Evolutionary conservation across 2,329 filamentous ascomycete genomes (phyloP).

Genomic region (Apiospora pterosperma): DNA sequence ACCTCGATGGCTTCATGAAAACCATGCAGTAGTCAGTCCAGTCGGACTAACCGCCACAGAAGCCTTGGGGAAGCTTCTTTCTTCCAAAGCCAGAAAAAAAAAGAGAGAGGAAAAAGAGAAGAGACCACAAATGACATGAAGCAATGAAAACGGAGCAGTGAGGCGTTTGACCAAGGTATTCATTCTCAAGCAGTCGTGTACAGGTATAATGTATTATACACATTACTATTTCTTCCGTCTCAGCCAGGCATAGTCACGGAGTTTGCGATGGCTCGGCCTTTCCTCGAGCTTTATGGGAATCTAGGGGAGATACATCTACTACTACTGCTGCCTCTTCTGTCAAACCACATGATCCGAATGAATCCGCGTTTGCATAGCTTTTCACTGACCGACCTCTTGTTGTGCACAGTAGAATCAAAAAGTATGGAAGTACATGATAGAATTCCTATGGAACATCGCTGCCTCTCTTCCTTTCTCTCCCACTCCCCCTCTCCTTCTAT

Average conservation of each 20-base stretch:
- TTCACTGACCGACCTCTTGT: too few species aligned
- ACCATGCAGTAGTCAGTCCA: constrained; percentile 59
- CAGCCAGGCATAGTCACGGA: not conserved
- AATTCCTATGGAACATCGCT: too few species aligned
- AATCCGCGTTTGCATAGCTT: too few species aligned
- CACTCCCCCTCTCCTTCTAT: too few species aligned
- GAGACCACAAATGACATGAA: not conserved
- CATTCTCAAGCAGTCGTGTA: not conserved
- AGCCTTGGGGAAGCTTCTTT: not conserved
- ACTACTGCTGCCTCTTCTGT: too few species aligned
- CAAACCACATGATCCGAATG: too few species aligned
- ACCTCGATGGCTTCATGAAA: constrained; percentile 91
- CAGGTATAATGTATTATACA: constrained; percentile 6
- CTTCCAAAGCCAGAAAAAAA: too few species aligned
- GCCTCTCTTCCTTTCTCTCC: too few species aligned
- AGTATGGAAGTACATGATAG: too few species aligned
- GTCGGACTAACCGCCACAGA: not conserved
- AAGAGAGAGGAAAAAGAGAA: too few species aligned
- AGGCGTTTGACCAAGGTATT: not conserved
- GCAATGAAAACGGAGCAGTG: not conserved
- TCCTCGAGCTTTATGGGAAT: not conserved
- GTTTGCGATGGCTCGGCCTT: not conserved
- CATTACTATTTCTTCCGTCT: not conserved
- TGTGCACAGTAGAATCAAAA: too few species aligned
- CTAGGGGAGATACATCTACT: not conserved